Conservation (phyloP, 176 grass and related monocot species). For the Eragrostis nindensis region DNA sequence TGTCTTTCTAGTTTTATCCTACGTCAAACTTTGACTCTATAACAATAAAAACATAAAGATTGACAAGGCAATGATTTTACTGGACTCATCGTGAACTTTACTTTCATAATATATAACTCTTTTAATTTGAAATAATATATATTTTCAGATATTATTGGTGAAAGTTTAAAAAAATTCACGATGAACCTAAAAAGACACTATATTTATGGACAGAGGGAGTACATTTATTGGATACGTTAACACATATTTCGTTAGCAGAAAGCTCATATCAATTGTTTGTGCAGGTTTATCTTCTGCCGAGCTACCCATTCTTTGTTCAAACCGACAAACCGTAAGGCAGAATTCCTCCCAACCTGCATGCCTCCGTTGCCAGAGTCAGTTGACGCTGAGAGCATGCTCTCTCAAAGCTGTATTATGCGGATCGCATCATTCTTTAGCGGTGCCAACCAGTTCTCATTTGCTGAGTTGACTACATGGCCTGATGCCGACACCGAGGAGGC, state of each 20-base stretch:
- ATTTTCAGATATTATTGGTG: too few species aligned
- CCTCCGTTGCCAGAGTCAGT: conserved; percentile 73
- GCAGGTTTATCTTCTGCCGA: conserved; percentile 93
- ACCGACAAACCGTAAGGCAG: conserved; percentile 45
- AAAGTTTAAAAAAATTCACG: too few species aligned
- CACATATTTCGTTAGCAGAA: conserved; percentile 29
- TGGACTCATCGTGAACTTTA: too few species aligned
- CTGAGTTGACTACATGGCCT: conserved; percentile 51
- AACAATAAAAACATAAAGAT: too few species aligned
- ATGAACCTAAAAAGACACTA: too few species aligned
- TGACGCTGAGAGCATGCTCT: conserved; percentile 56
- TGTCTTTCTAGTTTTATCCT: too few species aligned
- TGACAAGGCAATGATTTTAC: too few species aligned
- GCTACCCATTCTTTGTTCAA: conserved; percentile 62
- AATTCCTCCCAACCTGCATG: conserved; percentile 61
- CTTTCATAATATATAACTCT: too few species aligned
- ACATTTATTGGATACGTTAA: background rate
- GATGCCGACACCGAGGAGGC: conserved; percentile 38
- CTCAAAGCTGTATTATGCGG: conserved; percentile 66
- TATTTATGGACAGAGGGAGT: too few species aligned
- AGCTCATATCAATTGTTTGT: conserved; percentile 30
- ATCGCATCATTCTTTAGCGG: conserved; percentile 57
- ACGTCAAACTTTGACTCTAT: too few species aligned
- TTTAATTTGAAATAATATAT: too few species aligned
- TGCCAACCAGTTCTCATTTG: conserved; percentile 55